A percentile compares a stretch with the other conserved stretches of the same genome.
Conservation (phyloP, 441 rosid genomes). For the Metrosideros polymorpha region DNA sequence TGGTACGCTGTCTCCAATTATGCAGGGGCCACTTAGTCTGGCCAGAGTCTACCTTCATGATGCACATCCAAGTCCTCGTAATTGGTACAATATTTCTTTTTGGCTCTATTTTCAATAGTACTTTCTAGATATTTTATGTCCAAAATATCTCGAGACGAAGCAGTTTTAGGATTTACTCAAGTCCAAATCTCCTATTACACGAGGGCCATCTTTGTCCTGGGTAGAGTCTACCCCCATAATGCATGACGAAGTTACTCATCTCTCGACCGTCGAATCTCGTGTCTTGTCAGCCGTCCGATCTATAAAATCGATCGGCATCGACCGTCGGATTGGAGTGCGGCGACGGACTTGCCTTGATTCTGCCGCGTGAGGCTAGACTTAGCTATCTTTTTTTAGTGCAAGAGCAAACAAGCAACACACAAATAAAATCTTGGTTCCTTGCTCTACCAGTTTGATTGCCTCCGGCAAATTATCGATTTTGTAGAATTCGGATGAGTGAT, state of each 20-base stretch:
- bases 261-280: neutral
- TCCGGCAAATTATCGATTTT: neutral
- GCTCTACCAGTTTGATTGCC: neutral
- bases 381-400: neutral
- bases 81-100: too few species aligned
- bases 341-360: neutral
- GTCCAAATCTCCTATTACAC: too few species aligned
- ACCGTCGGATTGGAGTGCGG: neutral
- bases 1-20: neutral
- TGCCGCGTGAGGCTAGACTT: neutral
- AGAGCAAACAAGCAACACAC: neutral
- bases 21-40: neutral
- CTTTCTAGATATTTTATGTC: too few species aligned
- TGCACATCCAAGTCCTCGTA: too few species aligned
- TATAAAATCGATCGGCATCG: neutral
- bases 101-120: too few species aligned
- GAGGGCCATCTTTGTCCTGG: neutral
- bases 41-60: neutral
- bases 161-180: too few species aligned
- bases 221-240: neutral
- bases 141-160: too few species aligned
- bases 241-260: neutral
- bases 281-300: neutral
- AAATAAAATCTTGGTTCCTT: fast-evolving
- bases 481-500: too few species aligned